These are phyloP conservation scores for Daldinia eschscholtzii DNA, from an alignment of 2,329 filamentous ascomycete genomes.

Conservation along the genomic window DNA sequence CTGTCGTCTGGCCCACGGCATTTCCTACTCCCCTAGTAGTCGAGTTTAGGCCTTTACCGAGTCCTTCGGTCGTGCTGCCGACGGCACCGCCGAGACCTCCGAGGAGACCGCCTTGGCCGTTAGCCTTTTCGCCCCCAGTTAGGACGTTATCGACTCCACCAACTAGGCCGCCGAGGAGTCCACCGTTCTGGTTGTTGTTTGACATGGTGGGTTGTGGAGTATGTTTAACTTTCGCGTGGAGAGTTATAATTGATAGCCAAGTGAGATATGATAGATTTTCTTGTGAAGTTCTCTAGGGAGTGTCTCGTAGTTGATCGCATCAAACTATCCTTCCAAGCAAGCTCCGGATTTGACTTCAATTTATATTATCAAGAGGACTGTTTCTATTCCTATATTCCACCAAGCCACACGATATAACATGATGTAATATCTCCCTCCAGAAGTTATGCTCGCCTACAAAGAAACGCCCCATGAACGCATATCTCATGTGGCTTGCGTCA, in stretches of 20 bases:
- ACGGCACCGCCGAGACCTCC: slow-evolving; percentile 51
- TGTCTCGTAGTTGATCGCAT: neutral
- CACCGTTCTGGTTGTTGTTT: slow-evolving; percentile 52
- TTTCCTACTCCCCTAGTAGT: slow-evolving; percentile 50
- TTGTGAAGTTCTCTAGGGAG: neutral
- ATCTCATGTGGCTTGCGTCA: slow-evolving; percentile 42
- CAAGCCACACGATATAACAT: slow-evolving; percentile 23
- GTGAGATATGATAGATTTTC: neutral
- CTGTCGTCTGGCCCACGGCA: slow-evolving; percentile 51
- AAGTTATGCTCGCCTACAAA: slow-evolving; percentile 1
- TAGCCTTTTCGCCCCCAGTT: slow-evolving; percentile 52
- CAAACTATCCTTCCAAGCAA: neutral
- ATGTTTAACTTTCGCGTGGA: slow-evolving; percentile 14
- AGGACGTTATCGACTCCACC: slow-evolving; percentile 53
- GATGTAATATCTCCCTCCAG: slow-evolving; percentile 31
- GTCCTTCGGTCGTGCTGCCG: slow-evolving; percentile 50
- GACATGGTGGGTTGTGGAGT: slow-evolving; percentile 48
- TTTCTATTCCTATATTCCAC: neutral
- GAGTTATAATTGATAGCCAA: slow-evolving; percentile 2
- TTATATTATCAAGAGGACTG: slow-evolving; percentile 13
- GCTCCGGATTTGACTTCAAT: neutral
- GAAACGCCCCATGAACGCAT: slow-evolving; percentile 31
- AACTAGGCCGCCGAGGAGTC: slow-evolving; percentile 52
- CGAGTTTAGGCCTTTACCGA: slow-evolving; percentile 51
- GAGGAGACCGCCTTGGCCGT: slow-evolving; percentile 53